phyloP scores from a whole-genome alignment of 306 rosid genomes.

The Inga leiocalycina region DNA sequence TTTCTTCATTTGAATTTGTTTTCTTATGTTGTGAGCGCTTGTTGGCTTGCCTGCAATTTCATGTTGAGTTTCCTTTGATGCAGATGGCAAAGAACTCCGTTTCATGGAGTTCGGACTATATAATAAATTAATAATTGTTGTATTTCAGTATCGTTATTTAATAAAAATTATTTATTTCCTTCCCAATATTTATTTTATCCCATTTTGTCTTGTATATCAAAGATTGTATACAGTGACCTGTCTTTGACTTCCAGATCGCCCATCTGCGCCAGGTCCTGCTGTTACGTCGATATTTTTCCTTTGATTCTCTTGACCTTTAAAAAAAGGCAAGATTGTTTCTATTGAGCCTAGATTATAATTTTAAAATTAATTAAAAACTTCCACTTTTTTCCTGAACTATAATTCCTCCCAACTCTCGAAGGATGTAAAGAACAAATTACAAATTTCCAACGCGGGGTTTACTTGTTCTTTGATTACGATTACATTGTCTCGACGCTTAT shows the following conservation, averaged over 20 bases:
- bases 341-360: not conserved
- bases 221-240: not conserved
- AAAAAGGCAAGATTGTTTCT: not conserved
- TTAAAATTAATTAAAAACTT: no score
- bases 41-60: conserved; percentile 44
- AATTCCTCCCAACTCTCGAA: not conserved
- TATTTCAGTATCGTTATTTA: no score
- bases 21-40: conserved; percentile 27
- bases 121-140: no score
- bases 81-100: not conserved
- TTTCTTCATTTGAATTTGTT: not conserved
- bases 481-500: not conserved
- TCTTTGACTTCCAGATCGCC: not conserved
- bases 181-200: not conserved
- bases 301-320: not conserved
- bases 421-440: not conserved
- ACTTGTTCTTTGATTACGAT: not conserved
- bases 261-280: not conserved
- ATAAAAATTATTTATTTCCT: not conserved
- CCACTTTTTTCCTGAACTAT: not conserved
- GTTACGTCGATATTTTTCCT: not conserved
- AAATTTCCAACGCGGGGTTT: not conserved
- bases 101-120: not conserved
- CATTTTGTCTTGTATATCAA: not conserved
- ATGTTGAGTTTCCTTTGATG: conserved; percentile 20